Percentiles rank a stretch among this genome's conserved stretches.
Conservation (phyloP, 1,139 yeast genomes). For the Geotrichum klebahnii region DNA sequence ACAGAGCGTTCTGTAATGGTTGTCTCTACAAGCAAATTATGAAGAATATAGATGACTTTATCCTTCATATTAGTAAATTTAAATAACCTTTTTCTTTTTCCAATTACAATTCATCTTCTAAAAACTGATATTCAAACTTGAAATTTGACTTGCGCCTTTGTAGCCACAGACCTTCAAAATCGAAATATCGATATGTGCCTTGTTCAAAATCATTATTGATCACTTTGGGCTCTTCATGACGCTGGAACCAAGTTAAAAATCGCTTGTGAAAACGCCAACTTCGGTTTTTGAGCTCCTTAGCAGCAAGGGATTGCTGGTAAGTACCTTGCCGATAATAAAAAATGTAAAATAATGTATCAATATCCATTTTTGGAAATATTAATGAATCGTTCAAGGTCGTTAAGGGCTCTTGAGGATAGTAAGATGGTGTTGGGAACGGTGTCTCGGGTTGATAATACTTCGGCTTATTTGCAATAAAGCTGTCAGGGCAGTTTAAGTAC, state of each 20-base stretch:
- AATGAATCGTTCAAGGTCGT: conserved; percentile 41
- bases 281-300: conserved; percentile 71
- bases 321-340: conserved; percentile 77
- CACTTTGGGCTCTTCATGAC: conserved; percentile 54
- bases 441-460: conserved; percentile 66
- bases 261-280: conserved; percentile 85
- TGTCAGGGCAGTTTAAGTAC: conserved; percentile 85
- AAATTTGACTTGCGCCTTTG: conserved; percentile 72
- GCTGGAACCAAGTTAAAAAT: conserved; percentile 78
- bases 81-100: background rate
- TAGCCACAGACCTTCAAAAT: conserved; percentile 85
- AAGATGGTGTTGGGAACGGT: conserved; percentile 86
- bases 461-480: conserved; percentile 85
- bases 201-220: conserved; percentile 47
- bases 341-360: conserved; percentile 86
- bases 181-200: conserved; percentile 75
- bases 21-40: background rate
- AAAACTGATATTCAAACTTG: conserved; percentile 49
- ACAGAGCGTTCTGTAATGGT: conserved; percentile 2
- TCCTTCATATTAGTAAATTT: background rate
- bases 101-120: conserved; percentile 42
- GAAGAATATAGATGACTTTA: background rate
- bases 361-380: conserved; percentile 67
- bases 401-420: conserved; percentile 86
- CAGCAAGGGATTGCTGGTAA: conserved; percentile 74